Percentiles rank a stretch among this genome's conserved stretches.
These are phyloP conservation scores for Penicillium italicum DNA, from an alignment of 2,329 filamentous ascomycete species.

Conservation along the genomic window DNA sequence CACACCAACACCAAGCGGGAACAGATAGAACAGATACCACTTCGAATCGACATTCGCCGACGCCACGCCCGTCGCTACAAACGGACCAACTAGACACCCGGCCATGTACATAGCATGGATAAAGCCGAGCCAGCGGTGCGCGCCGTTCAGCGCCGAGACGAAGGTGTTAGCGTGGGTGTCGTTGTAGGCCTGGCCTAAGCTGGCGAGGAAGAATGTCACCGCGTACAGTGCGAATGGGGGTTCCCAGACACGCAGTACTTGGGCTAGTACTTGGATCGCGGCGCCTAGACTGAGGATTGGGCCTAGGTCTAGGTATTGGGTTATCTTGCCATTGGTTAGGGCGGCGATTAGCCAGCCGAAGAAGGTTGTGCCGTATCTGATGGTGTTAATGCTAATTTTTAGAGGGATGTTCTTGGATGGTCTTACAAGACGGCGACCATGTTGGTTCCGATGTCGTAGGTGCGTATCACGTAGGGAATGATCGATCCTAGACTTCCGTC, in stretches of 20 bases:
- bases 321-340: constrained; percentile 49
- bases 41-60: constrained; percentile 32
- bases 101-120: constrained; percentile 62
- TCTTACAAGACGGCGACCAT: constrained; percentile 51
- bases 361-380: constrained; percentile 56
- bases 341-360: constrained; percentile 59
- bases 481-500: constrained; percentile 62
- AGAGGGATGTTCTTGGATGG: not conserved
- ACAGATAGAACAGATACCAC: constrained; percentile 58
- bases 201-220: constrained; percentile 56
- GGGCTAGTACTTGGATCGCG: constrained; percentile 45
- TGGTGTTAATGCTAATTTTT: too few species aligned
- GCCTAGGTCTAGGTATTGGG: constrained; percentile 53
- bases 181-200: constrained; percentile 60
- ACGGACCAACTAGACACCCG: constrained; percentile 56
- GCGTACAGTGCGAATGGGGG: constrained; percentile 58
- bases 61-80: constrained; percentile 53
- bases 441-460: constrained; percentile 54
- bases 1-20: constrained; percentile 53
- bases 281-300: constrained; percentile 57
- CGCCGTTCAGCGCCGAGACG: constrained; percentile 50
- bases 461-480: constrained; percentile 59
- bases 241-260: constrained; percentile 54
- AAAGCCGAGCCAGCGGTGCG: constrained; percentile 60
- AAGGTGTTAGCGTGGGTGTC: constrained; percentile 63